Evolutionary conservation across 352 stramenopile species (phyloP).

Genomic region (Phytophthora agathidicida): DNA sequence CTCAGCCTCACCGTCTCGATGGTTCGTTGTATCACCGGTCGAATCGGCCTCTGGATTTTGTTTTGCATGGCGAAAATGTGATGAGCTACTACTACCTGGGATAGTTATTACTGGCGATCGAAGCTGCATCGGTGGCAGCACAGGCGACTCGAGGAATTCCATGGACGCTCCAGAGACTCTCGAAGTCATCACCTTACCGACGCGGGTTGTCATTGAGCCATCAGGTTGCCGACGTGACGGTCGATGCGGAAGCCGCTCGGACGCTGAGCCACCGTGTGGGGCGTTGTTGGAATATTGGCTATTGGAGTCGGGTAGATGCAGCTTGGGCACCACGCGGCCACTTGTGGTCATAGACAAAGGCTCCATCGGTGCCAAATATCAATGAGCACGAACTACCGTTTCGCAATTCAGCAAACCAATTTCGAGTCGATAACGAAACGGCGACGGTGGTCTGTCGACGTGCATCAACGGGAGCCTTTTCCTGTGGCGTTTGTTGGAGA

Average conservation of each 20-base stretch:
- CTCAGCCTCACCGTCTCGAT: conserved; percentile 29
- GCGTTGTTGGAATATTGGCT: conserved; percentile 7
- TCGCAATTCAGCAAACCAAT: conserved; percentile 12
- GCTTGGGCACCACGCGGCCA: conserved; percentile 28
- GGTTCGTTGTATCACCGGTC: conserved; percentile 12
- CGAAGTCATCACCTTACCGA: conserved; percentile 29
- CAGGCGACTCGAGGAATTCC: conserved; percentile 38
- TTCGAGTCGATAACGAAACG: conserved; percentile 10
- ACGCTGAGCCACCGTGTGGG: conserved; percentile 3
- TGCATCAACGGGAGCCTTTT: too few relatives aligned
- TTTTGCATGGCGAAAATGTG: conserved; percentile 7
- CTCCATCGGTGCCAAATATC: conserved; percentile 25
- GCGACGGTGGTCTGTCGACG: too few relatives aligned
- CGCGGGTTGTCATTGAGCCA: background rate
- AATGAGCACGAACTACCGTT: conserved; percentile 8
- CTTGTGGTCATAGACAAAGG: conserved; percentile 21
- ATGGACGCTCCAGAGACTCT: conserved; percentile 40
- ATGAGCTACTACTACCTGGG: conserved; percentile 10
- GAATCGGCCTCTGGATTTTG: background rate
- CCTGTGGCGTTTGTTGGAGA: too few relatives aligned
- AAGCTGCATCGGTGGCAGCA: conserved; percentile 48
- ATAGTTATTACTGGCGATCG: conserved; percentile 14
- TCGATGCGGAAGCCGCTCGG: conserved; percentile 22
- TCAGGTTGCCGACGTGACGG: conserved; percentile 8
- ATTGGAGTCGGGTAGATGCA: conserved; percentile 21